Evolutionary conservation across 179 eudicot species (phyloP), one percentile per base, ranked within the genome.

Genomic region (Patellifolia procumbens): DNA sequence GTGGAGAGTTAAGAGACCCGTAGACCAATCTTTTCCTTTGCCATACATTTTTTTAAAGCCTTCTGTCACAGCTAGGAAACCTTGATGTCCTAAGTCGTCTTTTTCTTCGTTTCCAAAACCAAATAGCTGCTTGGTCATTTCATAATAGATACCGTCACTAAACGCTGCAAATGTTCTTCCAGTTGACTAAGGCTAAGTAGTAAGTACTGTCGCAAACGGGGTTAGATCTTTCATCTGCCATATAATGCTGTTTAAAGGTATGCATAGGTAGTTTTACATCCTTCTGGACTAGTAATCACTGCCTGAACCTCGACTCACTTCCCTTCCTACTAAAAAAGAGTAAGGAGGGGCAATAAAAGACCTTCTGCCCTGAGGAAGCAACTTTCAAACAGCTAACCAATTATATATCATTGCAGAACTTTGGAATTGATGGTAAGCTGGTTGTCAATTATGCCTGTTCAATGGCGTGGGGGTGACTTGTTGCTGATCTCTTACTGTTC

Each of bases 391-490:
- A 45, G 43, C 42, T 34, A 16, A 35, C 15, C 28, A 39, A 19
- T 56, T 31, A 51, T 43, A 17, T 61, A 37, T 34, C 37, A 24
- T 73, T 85, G 85, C 90, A 91, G 95, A 93, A 89, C 80, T 91
- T 91, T 75, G 97, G 98, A 26, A 84, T 93, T 72, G 97, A 91
- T 81, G 93, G 98, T 7, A 90, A 93, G 77, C 87, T 91, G 83
- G 88, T 91, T 78, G 94, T 93, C 35, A 91, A 93, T 53, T 93
- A 93, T 74, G 98, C 98, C 55, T 89, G 91, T 80, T 88, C 98
- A 39, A 90, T 90, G 97, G 98, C 97, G 65, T 93, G 98, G 98
- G 97, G 98, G 51, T 93, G 80, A 90, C 70, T 62, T 31, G 8
- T 42, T 35, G 64, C 66, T 26, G 13, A 8, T 62, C 59, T 4